These are phyloP conservation scores for Emergomyces pasteurianus DNA, from an alignment of 2,329 filamentous ascomycete genomes.

Conservation along the genomic window DNA sequence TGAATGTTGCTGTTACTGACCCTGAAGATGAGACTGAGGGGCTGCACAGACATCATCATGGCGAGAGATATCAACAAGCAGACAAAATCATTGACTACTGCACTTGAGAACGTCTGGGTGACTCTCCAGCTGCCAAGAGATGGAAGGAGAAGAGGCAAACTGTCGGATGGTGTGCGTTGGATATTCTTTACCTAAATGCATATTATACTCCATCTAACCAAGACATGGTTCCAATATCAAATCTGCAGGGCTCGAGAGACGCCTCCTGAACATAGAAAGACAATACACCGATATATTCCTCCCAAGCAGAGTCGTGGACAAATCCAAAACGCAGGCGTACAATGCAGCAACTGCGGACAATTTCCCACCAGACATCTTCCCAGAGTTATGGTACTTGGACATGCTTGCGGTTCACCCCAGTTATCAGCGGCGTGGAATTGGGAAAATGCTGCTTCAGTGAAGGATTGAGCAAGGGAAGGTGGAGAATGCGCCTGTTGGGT, in stretches of 20 bases:
- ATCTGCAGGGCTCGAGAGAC: conserved; percentile 9
- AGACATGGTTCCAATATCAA: neutral
- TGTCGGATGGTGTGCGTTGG: conserved; percentile 1
- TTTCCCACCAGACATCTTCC: conserved; percentile 9
- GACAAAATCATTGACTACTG: conserved; percentile 13
- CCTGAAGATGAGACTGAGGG: conserved; percentile 1
- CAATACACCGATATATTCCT: conserved; percentile 5
- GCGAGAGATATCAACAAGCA: conserved; percentile 2
- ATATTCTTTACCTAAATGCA: neutral
- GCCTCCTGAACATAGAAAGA: conserved; percentile 7
- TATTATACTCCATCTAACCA: neutral
- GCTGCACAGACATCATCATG: neutral
- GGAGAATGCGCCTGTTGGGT: conserved; percentile 13
- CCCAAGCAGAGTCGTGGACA: conserved; percentile 7
- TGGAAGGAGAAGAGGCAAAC: conserved; percentile 4
- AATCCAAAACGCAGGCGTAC: conserved; percentile 2
- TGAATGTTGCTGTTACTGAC: conserved; percentile 12
- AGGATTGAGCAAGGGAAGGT: conserved; percentile 10
- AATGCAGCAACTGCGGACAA: conserved; percentile 2
- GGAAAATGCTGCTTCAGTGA: conserved; percentile 12
- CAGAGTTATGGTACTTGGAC: conserved; percentile 16
- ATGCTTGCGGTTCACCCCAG: conserved; percentile 13
- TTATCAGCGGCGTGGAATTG: conserved; percentile 15
- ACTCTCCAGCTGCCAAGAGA: conserved; percentile 7
- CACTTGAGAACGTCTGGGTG: conserved; percentile 6